phyloP scores from a whole-genome alignment of 2,329 filamentous ascomycete genomes.

The Coleophoma eucalyptorum region DNA sequence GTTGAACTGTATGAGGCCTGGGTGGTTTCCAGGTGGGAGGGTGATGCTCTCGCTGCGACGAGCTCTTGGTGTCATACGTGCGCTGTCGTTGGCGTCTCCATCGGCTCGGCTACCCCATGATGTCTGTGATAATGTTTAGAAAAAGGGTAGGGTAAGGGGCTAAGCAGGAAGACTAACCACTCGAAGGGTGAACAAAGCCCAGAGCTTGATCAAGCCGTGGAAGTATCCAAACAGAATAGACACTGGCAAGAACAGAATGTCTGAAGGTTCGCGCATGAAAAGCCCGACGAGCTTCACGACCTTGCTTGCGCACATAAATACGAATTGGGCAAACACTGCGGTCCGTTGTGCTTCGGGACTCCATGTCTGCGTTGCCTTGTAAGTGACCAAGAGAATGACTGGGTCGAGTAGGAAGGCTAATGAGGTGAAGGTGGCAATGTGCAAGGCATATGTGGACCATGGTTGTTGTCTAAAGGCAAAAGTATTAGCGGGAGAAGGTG shows the following conservation, averaged over 20 bases:
- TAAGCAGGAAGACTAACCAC: constrained; percentile 57
- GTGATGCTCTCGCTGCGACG: constrained; percentile 33
- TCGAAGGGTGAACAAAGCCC: constrained; percentile 77
- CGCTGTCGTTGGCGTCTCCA: constrained; percentile 77
- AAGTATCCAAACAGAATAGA: constrained; percentile 90
- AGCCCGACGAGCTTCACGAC: constrained; percentile 86
- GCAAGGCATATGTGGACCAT: constrained; percentile 91
- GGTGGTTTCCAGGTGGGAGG: constrained; percentile 37
- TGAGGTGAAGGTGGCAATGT: constrained; percentile 88
- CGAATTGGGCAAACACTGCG: constrained; percentile 57
- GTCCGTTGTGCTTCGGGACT: constrained; percentile 45
- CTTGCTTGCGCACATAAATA: constrained; percentile 86
- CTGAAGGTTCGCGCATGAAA: constrained; percentile 78
- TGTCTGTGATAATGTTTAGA: constrained; percentile 54
- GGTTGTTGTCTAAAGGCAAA: constrained; percentile 67
- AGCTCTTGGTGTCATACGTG: constrained; percentile 41
- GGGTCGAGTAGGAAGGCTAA: constrained; percentile 78
- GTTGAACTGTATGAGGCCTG: constrained; percentile 39
- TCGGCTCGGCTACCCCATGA: constrained; percentile 94
- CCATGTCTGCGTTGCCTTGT: constrained; percentile 64
- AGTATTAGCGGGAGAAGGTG: constrained; percentile 9
- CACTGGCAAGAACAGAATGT: constrained; percentile 76
- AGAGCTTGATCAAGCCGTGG: constrained; percentile 88
- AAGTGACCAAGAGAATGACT: constrained; percentile 65
- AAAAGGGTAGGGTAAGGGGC: neutral